Base-by-base conservation (phyloP, 257 asterid species). In the Osmanthus fragrans region DNA sequence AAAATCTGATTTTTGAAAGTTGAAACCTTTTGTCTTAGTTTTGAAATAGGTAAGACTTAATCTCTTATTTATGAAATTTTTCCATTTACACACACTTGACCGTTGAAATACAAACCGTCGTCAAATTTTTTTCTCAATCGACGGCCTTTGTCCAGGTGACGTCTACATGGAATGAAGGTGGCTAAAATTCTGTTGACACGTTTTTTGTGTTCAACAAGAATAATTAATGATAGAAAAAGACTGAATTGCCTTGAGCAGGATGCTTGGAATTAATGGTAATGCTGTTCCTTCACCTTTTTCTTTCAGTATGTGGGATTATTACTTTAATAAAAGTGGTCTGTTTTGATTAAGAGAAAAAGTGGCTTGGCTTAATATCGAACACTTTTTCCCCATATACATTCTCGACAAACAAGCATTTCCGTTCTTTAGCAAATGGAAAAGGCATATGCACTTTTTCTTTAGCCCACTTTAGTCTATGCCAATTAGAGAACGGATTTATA, bases 381-480 rank as follows among this genome's bases (percentile, higher is more conserved):
- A 75, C 77, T 71, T 77, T 81, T 77, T 51, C 67, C 66, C 71
- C 47, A 56, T 66, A 32, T 72, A 64, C 58, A 72, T 29, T 54
- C n/a, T 13, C 76, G 72, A 74, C 82, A 83, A 86, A 83, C 85
- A 71, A 76, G 85, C 76, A 87, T 82, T 85, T 85, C 76, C 78
- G 56, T 86, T 84, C 83, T 86, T 91, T 85, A 85, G 87, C 82
- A 25, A 63, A 63, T 81, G 89, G 65, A 87, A 87, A 86, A 88
- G 84, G 87, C 45, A 70, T 77, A 40, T 76, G 58, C 82, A 60
- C 89, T 83, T 88, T 86, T 77, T 65, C 80, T 84, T 85, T 84
- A 72, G 19, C 33, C 30, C 34, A 63, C 69, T 63, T 63, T 25
- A 19, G 34, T 25, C 34, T 63, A 25, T 23, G 32, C 69, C 69